phyloP scores from a whole-genome alignment of 2,329 filamentous ascomycete genomes.

The Sclerotinia subarctica region DNA sequence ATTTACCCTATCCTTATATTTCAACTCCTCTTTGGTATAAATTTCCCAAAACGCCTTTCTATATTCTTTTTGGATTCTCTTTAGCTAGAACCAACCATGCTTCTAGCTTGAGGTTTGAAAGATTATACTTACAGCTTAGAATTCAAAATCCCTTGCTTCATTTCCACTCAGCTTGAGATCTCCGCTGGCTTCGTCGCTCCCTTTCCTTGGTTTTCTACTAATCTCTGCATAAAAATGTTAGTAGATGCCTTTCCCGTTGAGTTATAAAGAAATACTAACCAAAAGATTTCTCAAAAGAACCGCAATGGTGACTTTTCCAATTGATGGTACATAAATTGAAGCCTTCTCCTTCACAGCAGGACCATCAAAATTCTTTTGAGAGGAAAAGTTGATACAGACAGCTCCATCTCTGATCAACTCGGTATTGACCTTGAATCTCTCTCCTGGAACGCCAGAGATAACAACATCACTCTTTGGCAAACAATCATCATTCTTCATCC shows the following conservation, averaged over 20 bases:
- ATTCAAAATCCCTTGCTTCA: neutral
- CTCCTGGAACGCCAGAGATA: slow-evolving; percentile 85
- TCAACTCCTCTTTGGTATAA: slow-evolving; percentile 16
- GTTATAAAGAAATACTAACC: slow-evolving; percentile 23
- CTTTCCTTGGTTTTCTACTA: slow-evolving; percentile 19
- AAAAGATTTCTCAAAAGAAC: slow-evolving; percentile 85
- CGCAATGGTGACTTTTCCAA: slow-evolving; percentile 96
- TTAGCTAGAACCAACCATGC: too few species aligned
- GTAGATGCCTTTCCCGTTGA: neutral
- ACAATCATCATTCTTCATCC: slow-evolving; percentile 75
- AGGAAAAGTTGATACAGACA: slow-evolving; percentile 99
- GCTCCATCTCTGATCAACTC: slow-evolving; percentile 82
- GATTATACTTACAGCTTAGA: neutral
- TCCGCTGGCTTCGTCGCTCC: neutral
- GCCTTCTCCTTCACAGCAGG: slow-evolving; percentile 91
- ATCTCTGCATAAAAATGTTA: neutral
- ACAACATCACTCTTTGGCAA: slow-evolving; percentile 89
- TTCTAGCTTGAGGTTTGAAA: too few species aligned
- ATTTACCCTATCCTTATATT: neutral
- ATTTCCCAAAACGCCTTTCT: neutral
- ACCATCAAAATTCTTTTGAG: slow-evolving; percentile 85
- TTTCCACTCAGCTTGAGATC: neutral
- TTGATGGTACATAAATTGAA: slow-evolving; percentile 93
- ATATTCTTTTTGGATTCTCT: neutral
- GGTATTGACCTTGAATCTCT: slow-evolving; percentile 85